Evolutionary conservation across 164 flowering plant genomes (phyloP).

Genomic region (Kingdonia uniflora): DNA sequence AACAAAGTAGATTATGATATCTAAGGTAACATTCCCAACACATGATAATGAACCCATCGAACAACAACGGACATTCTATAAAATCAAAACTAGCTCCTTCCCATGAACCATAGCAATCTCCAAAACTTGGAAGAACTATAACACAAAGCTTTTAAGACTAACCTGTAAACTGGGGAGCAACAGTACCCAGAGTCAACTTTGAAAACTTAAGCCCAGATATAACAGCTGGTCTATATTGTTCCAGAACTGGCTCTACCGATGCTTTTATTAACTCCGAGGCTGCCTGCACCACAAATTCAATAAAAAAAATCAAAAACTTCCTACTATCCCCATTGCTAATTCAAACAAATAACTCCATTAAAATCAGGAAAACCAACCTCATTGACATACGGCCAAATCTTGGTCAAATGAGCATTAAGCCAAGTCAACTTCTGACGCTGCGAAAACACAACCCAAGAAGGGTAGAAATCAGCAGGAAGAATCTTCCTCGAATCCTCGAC

Average conservation of each 20-base stretch:
- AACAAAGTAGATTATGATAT: too few species aligned
- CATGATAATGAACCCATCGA: too few species aligned
- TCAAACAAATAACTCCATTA: not conserved
- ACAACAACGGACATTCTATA: too few species aligned
- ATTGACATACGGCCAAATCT: constrained; percentile 97
- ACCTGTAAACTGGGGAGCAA: constrained; percentile 99
- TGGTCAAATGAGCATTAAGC: constrained; percentile 70
- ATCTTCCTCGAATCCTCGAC: constrained; percentile 89
- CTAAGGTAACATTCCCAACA: too few species aligned
- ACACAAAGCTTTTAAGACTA: constrained; percentile 14
- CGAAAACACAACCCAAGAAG: constrained; percentile 87
- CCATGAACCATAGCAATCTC: too few species aligned
- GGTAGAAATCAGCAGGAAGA: constrained; percentile 47
- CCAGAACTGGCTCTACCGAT: constrained; percentile 80
- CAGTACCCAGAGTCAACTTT: constrained; percentile 95
- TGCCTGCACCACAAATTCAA: constrained; percentile 40
- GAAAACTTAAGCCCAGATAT: constrained; percentile 75
- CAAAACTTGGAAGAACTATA: too few species aligned
- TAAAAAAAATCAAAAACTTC: too few species aligned
- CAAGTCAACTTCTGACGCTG: constrained; percentile 79
- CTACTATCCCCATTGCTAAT: too few species aligned
- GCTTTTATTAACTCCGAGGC: constrained; percentile 88
- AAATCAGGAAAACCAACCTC: constrained; percentile 37
- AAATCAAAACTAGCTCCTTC: too few species aligned
- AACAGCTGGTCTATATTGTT: constrained; percentile 70